Evolutionary conservation across 306 rosid species (phyloP).

Genomic region (Cucurbita ficifolia): DNA sequence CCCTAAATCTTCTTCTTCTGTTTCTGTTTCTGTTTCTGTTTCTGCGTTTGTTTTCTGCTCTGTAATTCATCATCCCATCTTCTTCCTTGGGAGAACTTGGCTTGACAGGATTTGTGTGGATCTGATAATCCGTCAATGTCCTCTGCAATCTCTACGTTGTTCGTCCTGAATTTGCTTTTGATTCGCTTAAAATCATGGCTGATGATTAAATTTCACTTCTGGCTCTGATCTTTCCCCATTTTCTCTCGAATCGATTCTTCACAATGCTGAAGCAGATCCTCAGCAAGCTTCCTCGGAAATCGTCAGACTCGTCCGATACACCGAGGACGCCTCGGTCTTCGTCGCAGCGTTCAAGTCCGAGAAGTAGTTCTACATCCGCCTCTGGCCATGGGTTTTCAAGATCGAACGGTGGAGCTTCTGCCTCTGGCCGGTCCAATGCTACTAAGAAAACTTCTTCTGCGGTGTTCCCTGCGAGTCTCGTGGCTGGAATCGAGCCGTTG

Average conservation of each 20-base stretch:
- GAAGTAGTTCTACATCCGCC: slow-evolving; percentile 23
- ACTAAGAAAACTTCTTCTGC: slow-evolving; percentile 55
- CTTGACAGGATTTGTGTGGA: slow-evolving; percentile 17
- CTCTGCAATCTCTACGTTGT: slow-evolving; percentile 20
- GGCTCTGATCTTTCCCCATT: slow-evolving; percentile 27
- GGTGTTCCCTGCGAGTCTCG: slow-evolving; percentile 75
- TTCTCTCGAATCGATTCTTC: slow-evolving; percentile 12
- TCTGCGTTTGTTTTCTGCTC: not conserved
- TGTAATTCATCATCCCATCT: not conserved
- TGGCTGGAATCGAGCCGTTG: slow-evolving; percentile 60
- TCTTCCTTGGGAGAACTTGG: not conserved
- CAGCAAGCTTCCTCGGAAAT: slow-evolving; percentile 70
- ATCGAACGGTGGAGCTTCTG: slow-evolving; percentile 25
- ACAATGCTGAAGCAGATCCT: slow-evolving; percentile 85
- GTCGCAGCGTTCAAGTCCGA: slow-evolving; percentile 32
- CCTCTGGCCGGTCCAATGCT: slow-evolving; percentile 16
- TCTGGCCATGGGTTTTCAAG: slow-evolving; percentile 16
- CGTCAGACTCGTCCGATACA: slow-evolving; percentile 46
- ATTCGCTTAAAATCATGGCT: slow-evolving; percentile 17
- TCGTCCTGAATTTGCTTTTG: slow-evolving; percentile 10
- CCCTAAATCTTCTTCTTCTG: not conserved
- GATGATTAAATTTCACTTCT: slow-evolving; percentile 8
- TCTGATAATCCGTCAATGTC: slow-evolving; percentile 26
- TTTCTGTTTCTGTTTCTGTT: not conserved
- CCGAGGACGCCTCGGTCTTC: slow-evolving; percentile 17